phyloP scores from a whole-genome alignment of 2,329 filamentous ascomycete species.

The Alternaria brassicae region DNA sequence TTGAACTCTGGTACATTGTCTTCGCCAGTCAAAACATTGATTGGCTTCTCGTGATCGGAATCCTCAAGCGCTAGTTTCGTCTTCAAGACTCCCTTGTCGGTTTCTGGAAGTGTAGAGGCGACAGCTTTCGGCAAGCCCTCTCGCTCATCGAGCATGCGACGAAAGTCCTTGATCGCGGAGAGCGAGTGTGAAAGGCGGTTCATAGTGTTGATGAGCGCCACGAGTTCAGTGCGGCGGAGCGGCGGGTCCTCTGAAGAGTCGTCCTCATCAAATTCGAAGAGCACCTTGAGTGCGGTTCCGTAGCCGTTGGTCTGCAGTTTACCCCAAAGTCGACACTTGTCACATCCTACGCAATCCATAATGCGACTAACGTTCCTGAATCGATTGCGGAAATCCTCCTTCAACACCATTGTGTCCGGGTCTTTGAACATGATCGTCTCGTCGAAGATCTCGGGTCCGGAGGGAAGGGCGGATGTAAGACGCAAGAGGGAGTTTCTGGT shows the following conservation, averaged over 20 bases:
- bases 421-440: slow-evolving; percentile 93
- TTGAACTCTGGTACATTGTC: slow-evolving; percentile 53
- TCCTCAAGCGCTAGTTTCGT: slow-evolving; percentile 38
- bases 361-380: slow-evolving; percentile 96
- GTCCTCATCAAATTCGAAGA: slow-evolving; percentile 87
- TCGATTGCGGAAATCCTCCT: slow-evolving; percentile 96
- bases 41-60: slow-evolving; percentile 21
- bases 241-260: slow-evolving; percentile 69
- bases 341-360: slow-evolving; percentile 98
- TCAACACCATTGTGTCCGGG: slow-evolving; percentile 74
- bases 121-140: slow-evolving; percentile 38
- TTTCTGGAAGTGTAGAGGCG: slow-evolving; percentile 24
- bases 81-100: slow-evolving; percentile 41
- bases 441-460: slow-evolving; percentile 81
- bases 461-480: slow-evolving; percentile 74
- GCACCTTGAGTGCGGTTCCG: slow-evolving; percentile 90
- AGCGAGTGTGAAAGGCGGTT: slow-evolving; percentile 85
- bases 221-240: slow-evolving; percentile 87
- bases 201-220: slow-evolving; percentile 93
- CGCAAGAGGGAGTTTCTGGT: slow-evolving; percentile 84
- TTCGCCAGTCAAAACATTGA: slow-evolving; percentile 31
- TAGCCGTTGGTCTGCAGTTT: slow-evolving; percentile 96
- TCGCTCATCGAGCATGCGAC: slow-evolving; percentile 57
- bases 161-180: slow-evolving; percentile 75
- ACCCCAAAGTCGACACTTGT: slow-evolving; percentile 98